Evolutionary conservation across 768 basidiomycete genomes (phyloP), one percentile per base, ranked within the genome.

Genomic region (Russula virescens): DNA sequence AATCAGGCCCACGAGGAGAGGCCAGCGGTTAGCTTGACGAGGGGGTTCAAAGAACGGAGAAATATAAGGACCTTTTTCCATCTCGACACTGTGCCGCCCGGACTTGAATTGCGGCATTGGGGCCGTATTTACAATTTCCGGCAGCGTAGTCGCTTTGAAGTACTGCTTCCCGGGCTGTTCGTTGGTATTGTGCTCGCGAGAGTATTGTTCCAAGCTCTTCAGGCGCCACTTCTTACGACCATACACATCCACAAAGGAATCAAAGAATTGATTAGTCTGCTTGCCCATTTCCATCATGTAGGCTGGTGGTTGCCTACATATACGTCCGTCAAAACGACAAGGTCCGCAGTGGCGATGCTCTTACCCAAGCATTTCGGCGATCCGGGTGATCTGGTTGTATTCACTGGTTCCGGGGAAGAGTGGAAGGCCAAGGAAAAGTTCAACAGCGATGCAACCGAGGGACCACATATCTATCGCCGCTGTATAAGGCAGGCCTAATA

Each of bases 401-500:
- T 99, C 97, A 79, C 94, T 97, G 40, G 97, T 98, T 25, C 97
- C 97, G 3, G 97, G 97, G 76, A 99, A 99, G 18, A 98, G 78
- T 9, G 97, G 97, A 56, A 99, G 73, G 8, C 97, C 97, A 50
- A 98, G 79, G 81, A 98, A 99, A 43, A 98, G 84, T 73, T 99
- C 97, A 31, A 98, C 96, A 6, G 95, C 97, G 64, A 99, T 99
- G 71, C 97, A 98, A 3, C 97, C 97, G 62, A 99, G 76, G 19
- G 92, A 95, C 97, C 97, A 99, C 94, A 99, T 98, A 74, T 99
- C 97, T 75, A 99, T 98, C 13, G 92, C 80, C 13, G 94, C 86
- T 25, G 89, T 95, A 74, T 99, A 98, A 14, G 94, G 87, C 73
- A 98, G 86, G 16, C 94, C 94, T 26, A 99, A 80, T 31, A 99